Conservation (phyloP, 1,284 basidiomycete genomes). For the Entoloma clypeatum region DNA sequence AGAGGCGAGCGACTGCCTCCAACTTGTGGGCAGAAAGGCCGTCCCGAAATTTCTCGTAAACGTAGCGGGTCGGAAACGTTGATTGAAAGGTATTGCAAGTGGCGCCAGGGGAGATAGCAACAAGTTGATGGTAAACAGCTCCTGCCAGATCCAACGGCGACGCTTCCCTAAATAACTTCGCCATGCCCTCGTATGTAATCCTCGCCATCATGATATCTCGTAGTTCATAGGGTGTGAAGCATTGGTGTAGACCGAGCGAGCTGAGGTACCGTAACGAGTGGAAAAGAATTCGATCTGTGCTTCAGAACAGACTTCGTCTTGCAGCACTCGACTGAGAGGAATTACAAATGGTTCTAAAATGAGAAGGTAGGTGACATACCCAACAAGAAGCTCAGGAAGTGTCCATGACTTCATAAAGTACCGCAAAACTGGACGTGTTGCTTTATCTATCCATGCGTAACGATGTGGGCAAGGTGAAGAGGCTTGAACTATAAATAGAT, state of each 20-base stretch:
- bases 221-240: constrained; percentile 7
- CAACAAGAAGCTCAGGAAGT: constrained; percentile 14
- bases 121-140: constrained; percentile 10
- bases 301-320: constrained; percentile 12
- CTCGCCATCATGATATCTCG: constrained; percentile 8
- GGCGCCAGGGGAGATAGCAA: constrained; percentile 13
- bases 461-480: constrained; percentile 12
- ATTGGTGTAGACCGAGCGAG: constrained; percentile 12
- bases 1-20: constrained; percentile 14
- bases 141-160: constrained; percentile 10
- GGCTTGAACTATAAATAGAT: constrained; percentile 16
- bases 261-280: constrained; percentile 13
- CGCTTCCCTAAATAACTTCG: constrained; percentile 9
- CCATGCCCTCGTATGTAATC: constrained; percentile 10
- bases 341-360: constrained; percentile 9
- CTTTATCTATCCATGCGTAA: constrained; percentile 13
- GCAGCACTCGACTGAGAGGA: constrained; percentile 14
- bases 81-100: constrained; percentile 11
- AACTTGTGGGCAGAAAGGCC: constrained; percentile 12
- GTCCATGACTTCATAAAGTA: constrained; percentile 13
- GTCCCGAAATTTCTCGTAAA: constrained; percentile 16
- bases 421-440: constrained; percentile 10
- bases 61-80: constrained; percentile 12
- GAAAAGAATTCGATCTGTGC: constrained; percentile 11
- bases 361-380: constrained; percentile 11